phyloP scores from a whole-genome alignment of 495 filamentous ascomycete species.

The Astrothelium subdiscretum region DNA sequence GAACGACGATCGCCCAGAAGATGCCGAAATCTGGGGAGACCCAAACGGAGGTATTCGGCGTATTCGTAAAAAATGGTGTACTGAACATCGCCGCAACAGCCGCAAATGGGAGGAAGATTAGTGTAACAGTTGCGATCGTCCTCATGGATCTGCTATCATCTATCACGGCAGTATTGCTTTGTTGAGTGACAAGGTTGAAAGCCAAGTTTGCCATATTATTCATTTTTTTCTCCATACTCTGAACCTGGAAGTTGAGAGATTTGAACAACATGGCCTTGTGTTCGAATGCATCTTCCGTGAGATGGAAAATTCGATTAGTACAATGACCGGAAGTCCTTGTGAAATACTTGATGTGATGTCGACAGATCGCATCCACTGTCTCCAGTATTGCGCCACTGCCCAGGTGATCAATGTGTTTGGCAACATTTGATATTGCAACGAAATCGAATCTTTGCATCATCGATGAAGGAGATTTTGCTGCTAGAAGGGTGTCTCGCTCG shows the following conservation, averaged over 20 bases:
- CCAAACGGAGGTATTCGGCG: neutral
- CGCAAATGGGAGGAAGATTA: slow-evolving; percentile 6
- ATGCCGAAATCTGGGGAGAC: slow-evolving; percentile 3
- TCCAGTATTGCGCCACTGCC: slow-evolving; percentile 6
- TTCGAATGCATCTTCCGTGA: slow-evolving; percentile 3
- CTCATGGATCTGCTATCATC: slow-evolving; percentile 10
- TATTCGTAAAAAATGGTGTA: slow-evolving; percentile 5
- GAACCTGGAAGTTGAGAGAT: slow-evolving; percentile 4
- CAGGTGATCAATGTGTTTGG: slow-evolving; percentile 8
- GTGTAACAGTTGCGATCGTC: slow-evolving; percentile 5
- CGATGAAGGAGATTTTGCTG: slow-evolving; percentile 2
- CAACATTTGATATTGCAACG: slow-evolving; percentile 12
- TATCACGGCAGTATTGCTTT: slow-evolving; percentile 12
- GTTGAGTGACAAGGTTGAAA: slow-evolving; percentile 15
- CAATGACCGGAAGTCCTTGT: neutral
- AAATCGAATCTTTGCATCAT: slow-evolving; percentile 6
- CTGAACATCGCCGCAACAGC: slow-evolving; percentile 1
- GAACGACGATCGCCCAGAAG: slow-evolving; percentile 5
- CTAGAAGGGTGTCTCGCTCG: slow-evolving; percentile 6
- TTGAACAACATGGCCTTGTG: slow-evolving; percentile 3
- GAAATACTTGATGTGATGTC: slow-evolving; percentile 1
- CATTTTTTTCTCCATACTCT: slow-evolving; percentile 14
- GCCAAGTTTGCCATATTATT: slow-evolving; percentile 8
- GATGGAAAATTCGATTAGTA: neutral
- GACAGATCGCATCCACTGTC: slow-evolving; percentile 4